Conservation (phyloP, 495 filamentous ascomycete genomes). For the Darksidea phi region DNA sequence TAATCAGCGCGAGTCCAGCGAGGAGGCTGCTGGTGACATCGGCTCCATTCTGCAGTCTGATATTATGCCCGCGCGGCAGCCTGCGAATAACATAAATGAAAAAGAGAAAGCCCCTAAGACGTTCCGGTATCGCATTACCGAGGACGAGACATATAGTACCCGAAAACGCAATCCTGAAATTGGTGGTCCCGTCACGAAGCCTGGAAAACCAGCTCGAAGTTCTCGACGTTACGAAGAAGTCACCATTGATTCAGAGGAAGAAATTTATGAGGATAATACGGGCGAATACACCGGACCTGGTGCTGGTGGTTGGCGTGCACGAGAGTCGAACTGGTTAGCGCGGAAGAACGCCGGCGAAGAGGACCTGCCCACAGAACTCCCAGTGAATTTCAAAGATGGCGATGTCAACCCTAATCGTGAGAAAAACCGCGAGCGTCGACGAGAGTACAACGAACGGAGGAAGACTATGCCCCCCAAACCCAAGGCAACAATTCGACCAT, state of each 20-base stretch:
- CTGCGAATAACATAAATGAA: background rate
- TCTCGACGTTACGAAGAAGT: constrained; percentile 34
- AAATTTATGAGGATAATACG: constrained; percentile 22
- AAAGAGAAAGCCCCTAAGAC: constrained; percentile 28
- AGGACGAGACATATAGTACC: constrained; percentile 34
- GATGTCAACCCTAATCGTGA: constrained; percentile 28
- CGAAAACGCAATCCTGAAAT: constrained; percentile 16
- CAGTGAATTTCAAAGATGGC: constrained; percentile 34
- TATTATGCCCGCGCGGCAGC: constrained; percentile 18
- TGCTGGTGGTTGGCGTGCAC: background rate
- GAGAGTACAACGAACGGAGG: constrained; percentile 13
- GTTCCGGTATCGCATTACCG: constrained; percentile 36
- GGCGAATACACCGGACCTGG: constrained; percentile 13
- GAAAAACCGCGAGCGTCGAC: constrained; percentile 3
- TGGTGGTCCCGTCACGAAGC: background rate
- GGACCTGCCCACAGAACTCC: constrained; percentile 38
- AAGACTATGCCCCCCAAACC: constrained; percentile 29
- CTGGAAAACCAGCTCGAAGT: constrained; percentile 1
- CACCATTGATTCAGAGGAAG: constrained; percentile 34
- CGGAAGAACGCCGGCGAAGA: constrained; percentile 35
- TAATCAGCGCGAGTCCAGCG: background rate
- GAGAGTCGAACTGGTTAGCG: constrained; percentile 35
- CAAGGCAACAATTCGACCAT: constrained; percentile 21
- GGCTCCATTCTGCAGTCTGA: constrained; percentile 37
- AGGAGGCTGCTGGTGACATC: constrained; percentile 9